A percentile compares a stretch with the other conserved stretches of the same genome.
Evolutionary conservation across 495 filamentous ascomycete genomes (phyloP).

Genomic region (Massariosphaeria phaeospora): DNA sequence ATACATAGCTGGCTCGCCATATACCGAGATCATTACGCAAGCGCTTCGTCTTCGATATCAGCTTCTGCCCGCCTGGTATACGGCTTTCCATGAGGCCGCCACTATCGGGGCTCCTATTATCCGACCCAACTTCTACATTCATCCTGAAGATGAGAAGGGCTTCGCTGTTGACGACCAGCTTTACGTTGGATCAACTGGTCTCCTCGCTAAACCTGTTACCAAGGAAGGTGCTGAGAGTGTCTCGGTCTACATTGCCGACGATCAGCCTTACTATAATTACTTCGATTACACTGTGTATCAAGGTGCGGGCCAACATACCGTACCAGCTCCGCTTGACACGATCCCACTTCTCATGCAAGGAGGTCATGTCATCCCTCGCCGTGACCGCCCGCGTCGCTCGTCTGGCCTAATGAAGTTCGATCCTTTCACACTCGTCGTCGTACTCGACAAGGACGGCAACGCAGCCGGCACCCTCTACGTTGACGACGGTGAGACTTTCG

Average conservation of each 20-base stretch:
- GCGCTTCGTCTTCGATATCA: conserved; percentile 85
- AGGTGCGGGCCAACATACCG: conserved; percentile 57
- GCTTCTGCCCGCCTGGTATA: conserved; percentile 92
- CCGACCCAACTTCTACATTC: conserved; percentile 83
- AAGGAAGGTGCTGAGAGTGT: conserved; percentile 65
- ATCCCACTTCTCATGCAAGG: conserved; percentile 87
- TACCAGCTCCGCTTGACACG: conserved; percentile 74
- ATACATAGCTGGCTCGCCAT: conserved; percentile 79
- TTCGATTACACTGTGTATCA: conserved; percentile 73
- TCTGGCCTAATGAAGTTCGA: conserved; percentile 88
- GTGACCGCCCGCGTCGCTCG: conserved; percentile 79
- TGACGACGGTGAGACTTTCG: conserved; percentile 90
- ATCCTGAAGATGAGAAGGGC: conserved; percentile 79
- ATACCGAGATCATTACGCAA: conserved; percentile 77
- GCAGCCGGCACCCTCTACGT: conserved; percentile 82
- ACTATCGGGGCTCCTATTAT: conserved; percentile 80
- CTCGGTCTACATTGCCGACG: conserved; percentile 80
- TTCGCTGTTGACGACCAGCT: conserved; percentile 90
- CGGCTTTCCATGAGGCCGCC: conserved; percentile 85
- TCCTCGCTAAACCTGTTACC: conserved; percentile 83
- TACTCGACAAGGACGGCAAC: conserved; percentile 61
- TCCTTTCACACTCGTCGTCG: conserved; percentile 84
- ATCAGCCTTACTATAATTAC: conserved; percentile 89
- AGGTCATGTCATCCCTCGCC: conserved; percentile 84
- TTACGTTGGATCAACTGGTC: conserved; percentile 78